phyloP scores from a whole-genome alignment of 2,329 filamentous ascomycete genomes.

The Talaromyces amestolkiae region DNA sequence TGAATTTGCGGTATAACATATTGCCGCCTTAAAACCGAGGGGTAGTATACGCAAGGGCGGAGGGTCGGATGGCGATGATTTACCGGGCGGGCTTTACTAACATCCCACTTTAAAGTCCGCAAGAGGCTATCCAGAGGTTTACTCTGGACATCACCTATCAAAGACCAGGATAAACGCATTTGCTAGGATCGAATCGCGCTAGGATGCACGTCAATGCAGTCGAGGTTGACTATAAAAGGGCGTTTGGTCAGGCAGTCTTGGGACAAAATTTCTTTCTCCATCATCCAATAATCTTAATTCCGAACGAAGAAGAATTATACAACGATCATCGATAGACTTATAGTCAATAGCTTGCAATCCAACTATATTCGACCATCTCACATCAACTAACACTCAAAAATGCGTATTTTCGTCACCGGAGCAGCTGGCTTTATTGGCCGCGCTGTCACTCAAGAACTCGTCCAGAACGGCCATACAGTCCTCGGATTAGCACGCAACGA shows the following conservation, averaged over 20 bases:
- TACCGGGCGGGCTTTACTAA: conserved; percentile 2
- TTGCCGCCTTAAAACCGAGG: conserved; percentile 3
- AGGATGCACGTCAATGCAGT: neutral
- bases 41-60: neutral
- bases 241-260: neutral
- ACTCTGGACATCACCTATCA: neutral
- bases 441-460: conserved; percentile 39
- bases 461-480: conserved; percentile 41
- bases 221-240: neutral
- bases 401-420: conserved; percentile 43
- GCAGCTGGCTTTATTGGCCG: conserved; percentile 46
- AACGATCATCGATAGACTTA: neutral
- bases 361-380: neutral
- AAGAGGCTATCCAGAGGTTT: neutral
- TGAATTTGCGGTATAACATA: neutral
- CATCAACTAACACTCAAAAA: neutral
- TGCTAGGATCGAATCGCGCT: neutral
- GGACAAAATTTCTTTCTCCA: neutral
- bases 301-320: neutral
- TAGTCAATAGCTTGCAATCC: neutral
- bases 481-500: conserved; percentile 43
- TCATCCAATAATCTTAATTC: neutral
- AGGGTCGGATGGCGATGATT: conserved; percentile 1
- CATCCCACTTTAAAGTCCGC: conserved; percentile 12
- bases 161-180: neutral